These are phyloP conservation scores for Cyclotella atomus DNA, from an alignment of 108 stramenopile species.

Conservation along the genomic window DNA sequence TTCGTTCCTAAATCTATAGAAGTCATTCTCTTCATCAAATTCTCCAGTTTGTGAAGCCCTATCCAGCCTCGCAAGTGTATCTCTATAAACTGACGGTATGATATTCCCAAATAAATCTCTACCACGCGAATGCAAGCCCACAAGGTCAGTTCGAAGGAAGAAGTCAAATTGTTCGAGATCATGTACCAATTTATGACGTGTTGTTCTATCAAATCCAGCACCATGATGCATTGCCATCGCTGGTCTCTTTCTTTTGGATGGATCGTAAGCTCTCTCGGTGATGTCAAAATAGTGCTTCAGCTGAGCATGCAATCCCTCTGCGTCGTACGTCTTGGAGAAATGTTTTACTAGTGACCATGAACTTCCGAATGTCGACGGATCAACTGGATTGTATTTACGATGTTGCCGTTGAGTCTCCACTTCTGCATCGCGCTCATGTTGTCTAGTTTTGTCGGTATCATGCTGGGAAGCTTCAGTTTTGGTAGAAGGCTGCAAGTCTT, in stretches of 20 bases:
- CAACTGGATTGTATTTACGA: background rate
- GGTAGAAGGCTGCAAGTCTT: too few species aligned
- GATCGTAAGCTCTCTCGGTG: slow-evolving; percentile 7
- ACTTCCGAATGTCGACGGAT: background rate
- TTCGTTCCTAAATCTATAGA: background rate
- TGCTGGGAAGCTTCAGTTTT: too few species aligned
- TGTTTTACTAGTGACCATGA: background rate
- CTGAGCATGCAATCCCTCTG: background rate
- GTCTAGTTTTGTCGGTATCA: background rate
- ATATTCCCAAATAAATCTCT: background rate
- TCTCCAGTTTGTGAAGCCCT: background rate
- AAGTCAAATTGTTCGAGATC: slow-evolving; percentile 4
- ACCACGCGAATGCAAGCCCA: background rate
- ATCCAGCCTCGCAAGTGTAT: background rate
- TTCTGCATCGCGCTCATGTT: background rate
- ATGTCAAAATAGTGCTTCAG: background rate
- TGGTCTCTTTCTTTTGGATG: background rate
- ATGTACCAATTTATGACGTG: background rate
- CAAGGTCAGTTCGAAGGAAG: background rate
- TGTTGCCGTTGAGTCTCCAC: background rate
- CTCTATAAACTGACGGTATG: slow-evolving; percentile 1
- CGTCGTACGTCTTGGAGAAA: background rate
- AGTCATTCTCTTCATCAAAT: background rate
- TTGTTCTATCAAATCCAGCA: slow-evolving; percentile 1
- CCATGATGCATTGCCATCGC: background rate